Base-by-base conservation (phyloP, 2,329 filamentous ascomycete species). In the Fusarium liriodendri region DNA sequence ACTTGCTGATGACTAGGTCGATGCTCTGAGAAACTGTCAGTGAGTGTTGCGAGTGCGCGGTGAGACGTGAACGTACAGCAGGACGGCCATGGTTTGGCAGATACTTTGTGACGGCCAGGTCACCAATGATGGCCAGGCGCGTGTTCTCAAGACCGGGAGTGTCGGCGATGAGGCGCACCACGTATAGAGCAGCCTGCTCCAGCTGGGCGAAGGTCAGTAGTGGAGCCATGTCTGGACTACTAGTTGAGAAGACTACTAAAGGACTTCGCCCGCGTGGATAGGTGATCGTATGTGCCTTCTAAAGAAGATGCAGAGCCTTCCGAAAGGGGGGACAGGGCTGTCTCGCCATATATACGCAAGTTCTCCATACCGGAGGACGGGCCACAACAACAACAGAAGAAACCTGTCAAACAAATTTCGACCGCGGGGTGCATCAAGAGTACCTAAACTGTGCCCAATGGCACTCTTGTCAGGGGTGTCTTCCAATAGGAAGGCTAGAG, bases 141-240 rank as follows among this genome's bases (percentile, higher is more conserved):
- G 78, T 79, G 66, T 78, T 79, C 60, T 79, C 78, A 27, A 79
- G 40, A 8, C 78, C 78, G 16, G 72, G 75, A 60, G 69, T 79
- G 63, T 79, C 75, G 35, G 74, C 67, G 94, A 98, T 86, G 95
- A 98, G 83, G 97, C 95, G 6, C 93, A 95, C 65, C 94, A 96
- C 82, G 95, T 98, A 14, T 94, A 98, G 83, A 92, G 93, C 78
- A 92, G 95, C 79, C 88, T 98, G 2, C 86, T 98, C 35, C 89
- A 92, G 47, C 72, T 79, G 77, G 70, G 74, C 76, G 70, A 79
- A 78, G 66, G 67, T 79, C 66, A 77, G 71, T 69, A 66, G 55
- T 61, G 73, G 73, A 50, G 71, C 66, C 76, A 78, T 78, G 67
- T 50, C 58, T 72, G 72, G 62, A 67, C 42, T 57, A 73, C 70